Percentiles rank a stretch among this genome's conserved stretches.
Evolutionary conservation across 2,329 filamentous ascomycete species (phyloP).

Genomic region (Lecanosticta acicola): DNA sequence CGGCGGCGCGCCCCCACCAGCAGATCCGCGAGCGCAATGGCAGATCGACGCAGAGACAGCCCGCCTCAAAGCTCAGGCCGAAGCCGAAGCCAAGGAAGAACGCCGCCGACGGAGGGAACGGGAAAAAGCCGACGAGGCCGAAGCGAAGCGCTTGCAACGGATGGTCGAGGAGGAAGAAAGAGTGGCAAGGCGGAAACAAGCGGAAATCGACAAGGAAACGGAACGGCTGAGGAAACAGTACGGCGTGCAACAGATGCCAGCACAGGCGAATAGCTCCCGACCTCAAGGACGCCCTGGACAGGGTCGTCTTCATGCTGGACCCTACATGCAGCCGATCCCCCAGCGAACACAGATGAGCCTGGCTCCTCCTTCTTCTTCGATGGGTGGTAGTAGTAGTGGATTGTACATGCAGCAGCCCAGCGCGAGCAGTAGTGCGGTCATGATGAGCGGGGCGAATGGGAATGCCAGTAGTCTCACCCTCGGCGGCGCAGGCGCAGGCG

Average conservation of each 20-base stretch:
- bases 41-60: constrained; percentile 48
- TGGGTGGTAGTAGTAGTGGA: constrained; percentile 23
- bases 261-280: constrained; percentile 11
- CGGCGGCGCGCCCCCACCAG: constrained; percentile 29
- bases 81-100: constrained; percentile 46
- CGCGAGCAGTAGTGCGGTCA: constrained; percentile 25
- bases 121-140: constrained; percentile 54
- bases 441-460: constrained; percentile 32
- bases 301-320: constrained; percentile 4
- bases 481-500: constrained; percentile 5
- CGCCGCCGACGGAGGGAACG: constrained; percentile 48
- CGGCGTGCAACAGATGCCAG: constrained; percentile 44
- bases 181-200: constrained; percentile 47
- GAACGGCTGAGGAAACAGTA: constrained; percentile 64
- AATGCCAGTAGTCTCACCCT: constrained; percentile 15
- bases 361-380: constrained; percentile 6
- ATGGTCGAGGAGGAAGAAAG: constrained; percentile 52
- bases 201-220: constrained; percentile 65
- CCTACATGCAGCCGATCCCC: constrained; percentile 21
- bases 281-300: constrained; percentile 3
- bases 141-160: constrained; percentile 53
- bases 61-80: constrained; percentile 39
- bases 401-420: constrained; percentile 30
- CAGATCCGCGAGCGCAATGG: constrained; percentile 50
- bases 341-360: constrained; percentile 18